A percentile compares a stretch with the other conserved stretches of the same genome.
Evolutionary conservation across 495 filamentous ascomycete genomes (phyloP).

Genomic region (Rhizodiscina lignyota): DNA sequence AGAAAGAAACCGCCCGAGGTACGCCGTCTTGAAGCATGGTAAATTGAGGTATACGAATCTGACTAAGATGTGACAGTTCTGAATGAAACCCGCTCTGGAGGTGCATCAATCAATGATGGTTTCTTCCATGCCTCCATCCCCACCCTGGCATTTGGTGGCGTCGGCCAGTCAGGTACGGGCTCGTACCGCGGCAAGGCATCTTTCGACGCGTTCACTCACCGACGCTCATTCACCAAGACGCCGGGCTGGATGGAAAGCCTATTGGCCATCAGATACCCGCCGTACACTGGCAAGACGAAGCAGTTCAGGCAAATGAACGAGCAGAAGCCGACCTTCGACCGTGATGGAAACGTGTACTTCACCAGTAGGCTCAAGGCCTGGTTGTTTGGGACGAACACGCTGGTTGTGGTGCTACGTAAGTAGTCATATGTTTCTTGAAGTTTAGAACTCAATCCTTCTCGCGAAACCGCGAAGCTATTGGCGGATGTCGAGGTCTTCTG

Average conservation of each 20-base stretch:
- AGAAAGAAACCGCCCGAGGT: constrained; percentile 53
- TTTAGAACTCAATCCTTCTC: too few species aligned
- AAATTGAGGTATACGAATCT: background rate
- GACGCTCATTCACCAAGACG: constrained; percentile 55
- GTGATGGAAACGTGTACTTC: constrained; percentile 49
- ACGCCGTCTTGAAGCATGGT: constrained; percentile 17
- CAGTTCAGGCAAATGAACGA: constrained; percentile 38
- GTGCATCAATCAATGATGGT: constrained; percentile 66
- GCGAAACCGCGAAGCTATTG: too few species aligned
- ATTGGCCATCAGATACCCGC: constrained; percentile 65
- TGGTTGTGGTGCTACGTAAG: background rate
- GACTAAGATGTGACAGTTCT: constrained; percentile 28
- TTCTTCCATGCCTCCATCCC: constrained; percentile 64
- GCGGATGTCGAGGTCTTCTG: too few species aligned
- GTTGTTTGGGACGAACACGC: background rate
- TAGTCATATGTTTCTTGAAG: too few species aligned
- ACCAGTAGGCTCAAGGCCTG: constrained; percentile 1
- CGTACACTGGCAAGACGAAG: constrained; percentile 47
- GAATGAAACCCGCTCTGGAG: constrained; percentile 51
- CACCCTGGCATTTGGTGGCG: constrained; percentile 75
- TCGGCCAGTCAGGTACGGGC: constrained; percentile 72
- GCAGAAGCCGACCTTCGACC: constrained; percentile 66
- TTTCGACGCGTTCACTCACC: constrained; percentile 73
- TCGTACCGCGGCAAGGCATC: constrained; percentile 67
- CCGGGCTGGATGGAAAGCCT: constrained; percentile 68